phyloP scores from a whole-genome alignment of 192 early-diverging fungal species.

The Lobosporangium transversale region DNA sequence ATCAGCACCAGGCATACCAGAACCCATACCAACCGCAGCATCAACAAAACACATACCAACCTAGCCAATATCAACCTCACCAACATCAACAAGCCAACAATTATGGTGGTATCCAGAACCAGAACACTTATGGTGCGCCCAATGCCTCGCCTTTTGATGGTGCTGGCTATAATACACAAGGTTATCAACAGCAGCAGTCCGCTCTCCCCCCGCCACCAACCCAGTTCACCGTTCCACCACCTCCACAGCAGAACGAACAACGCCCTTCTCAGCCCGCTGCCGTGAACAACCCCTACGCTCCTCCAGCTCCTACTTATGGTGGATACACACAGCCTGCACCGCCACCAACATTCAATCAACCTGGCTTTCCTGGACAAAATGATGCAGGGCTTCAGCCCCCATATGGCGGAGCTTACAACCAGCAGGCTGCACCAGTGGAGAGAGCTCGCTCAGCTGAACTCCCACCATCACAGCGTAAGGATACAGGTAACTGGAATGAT shows the following conservation, averaged over 20 bases:
- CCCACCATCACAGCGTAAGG: conserved; percentile 55
- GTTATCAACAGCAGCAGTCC: conserved; percentile 34
- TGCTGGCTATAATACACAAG: conserved; percentile 39
- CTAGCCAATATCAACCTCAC: conserved; percentile 27
- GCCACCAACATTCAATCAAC: conserved; percentile 35
- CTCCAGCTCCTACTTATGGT: conserved; percentile 27
- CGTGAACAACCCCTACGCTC: conserved; percentile 39
- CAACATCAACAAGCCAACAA: conserved; percentile 18
- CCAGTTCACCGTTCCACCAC: conserved; percentile 20
- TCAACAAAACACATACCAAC: conserved; percentile 49
- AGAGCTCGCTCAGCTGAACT: conserved; percentile 40
- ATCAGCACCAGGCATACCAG: conserved; percentile 39
- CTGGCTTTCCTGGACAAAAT: conserved; percentile 20
- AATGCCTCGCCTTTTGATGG: conserved; percentile 33
- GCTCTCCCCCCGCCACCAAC: conserved; percentile 40
- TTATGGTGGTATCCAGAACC: conserved; percentile 12
- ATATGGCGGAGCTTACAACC: conserved; percentile 34
- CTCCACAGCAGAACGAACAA: conserved; percentile 38
- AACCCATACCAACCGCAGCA: conserved; percentile 29
- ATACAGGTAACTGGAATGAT: conserved; percentile 67
- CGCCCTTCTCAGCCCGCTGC: conserved; percentile 47
- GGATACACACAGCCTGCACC: conserved; percentile 23
- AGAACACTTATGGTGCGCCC: conserved; percentile 11
- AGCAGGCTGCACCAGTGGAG: conserved; percentile 32
- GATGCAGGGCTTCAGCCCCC: conserved; percentile 17